phyloP scores from a whole-genome alignment of 2,329 filamentous ascomycete species.

The Drechslerella stenobrocha region DNA sequence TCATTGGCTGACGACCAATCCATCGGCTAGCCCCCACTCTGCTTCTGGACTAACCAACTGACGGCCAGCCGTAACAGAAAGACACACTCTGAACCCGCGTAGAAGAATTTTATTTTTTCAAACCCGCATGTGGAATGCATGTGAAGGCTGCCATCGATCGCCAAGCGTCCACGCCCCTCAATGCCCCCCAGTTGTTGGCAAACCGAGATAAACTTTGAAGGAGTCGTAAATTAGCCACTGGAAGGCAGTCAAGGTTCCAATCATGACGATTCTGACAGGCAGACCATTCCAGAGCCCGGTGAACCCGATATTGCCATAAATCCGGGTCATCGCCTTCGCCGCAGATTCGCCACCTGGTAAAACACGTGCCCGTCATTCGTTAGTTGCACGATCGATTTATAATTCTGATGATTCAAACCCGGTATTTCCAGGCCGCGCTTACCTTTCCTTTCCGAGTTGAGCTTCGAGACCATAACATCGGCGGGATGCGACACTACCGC shows the following conservation, averaged over 20 bases:
- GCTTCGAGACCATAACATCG: constrained; percentile 89
- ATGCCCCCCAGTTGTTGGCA: constrained; percentile 70
- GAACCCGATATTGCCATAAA: constrained; percentile 87
- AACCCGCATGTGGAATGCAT: not conserved
- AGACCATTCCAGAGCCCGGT: constrained; percentile 88
- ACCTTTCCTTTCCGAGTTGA: constrained; percentile 73
- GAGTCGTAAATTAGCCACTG: constrained; percentile 96
- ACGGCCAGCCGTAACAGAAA: not conserved
- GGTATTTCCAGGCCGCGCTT: not conserved
- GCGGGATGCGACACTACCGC: constrained; percentile 79
- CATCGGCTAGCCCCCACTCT: constrained; percentile 2
- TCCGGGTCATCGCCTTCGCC: constrained; percentile 72
- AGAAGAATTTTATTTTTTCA: not conserved
- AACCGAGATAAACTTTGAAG: constrained; percentile 86
- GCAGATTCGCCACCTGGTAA: constrained; percentile 71
- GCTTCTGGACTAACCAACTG: not conserved
- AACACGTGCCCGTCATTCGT: constrained; percentile 8
- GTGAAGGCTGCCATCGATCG: not conserved
- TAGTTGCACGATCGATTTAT: not conserved
- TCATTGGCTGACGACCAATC: constrained; percentile 34
- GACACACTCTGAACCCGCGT: not conserved
- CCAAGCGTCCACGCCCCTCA: not conserved
- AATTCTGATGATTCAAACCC: not conserved
- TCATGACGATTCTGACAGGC: constrained; percentile 85
- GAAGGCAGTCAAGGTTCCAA: constrained; percentile 75